These are phyloP conservation scores for baker's yeast (Saccharomyces cerevisiae) DNA, from an alignment of 805 yeast species.

Conservation along the genomic window DNA sequence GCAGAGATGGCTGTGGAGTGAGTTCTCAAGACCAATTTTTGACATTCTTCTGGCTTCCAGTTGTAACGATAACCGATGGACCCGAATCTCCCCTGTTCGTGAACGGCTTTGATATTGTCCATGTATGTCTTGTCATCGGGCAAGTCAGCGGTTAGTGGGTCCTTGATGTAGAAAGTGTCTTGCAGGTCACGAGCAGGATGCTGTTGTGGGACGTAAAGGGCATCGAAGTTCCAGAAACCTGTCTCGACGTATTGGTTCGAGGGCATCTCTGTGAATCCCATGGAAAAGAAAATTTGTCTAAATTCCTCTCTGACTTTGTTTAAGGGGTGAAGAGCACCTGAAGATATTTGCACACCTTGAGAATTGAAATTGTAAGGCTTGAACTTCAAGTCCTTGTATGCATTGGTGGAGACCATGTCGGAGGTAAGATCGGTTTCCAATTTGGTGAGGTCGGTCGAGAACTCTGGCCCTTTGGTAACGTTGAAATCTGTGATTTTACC, in stretches of 20 bases:
- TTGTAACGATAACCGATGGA: constrained; percentile 98
- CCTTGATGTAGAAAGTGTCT: constrained; percentile 95
- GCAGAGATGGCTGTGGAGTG: constrained; percentile 96
- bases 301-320: constrained; percentile 96
- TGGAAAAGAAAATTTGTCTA: constrained; percentile 91
- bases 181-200: constrained; percentile 99
- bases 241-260: constrained; percentile 96
- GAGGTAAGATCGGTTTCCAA: constrained; percentile 89
- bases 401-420: constrained; percentile 78
- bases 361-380: constrained; percentile 95
- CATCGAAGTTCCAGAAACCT: constrained; percentile 98
- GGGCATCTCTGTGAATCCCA: constrained; percentile 99
- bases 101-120: constrained; percentile 73
- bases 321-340: constrained; percentile 95
- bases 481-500: constrained; percentile 68
- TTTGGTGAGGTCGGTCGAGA: constrained; percentile 69
- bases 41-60: constrained; percentile 88
- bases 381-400: constrained; percentile 78
- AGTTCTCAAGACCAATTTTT: constrained; percentile 88
- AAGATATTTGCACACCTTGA: constrained; percentile 76
- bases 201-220: constrained; percentile 95
- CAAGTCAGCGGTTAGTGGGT: constrained; percentile 70
- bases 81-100: constrained; percentile 83
- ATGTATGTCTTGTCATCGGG: constrained; percentile 79
- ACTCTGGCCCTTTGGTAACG: constrained; percentile 74